A percentile compares a stretch with the other conserved stretches of the same genome.
These are phyloP conservation scores for Alternaria arbusti DNA, from an alignment of 2,329 filamentous ascomycete genomes.

Conservation along the genomic window DNA sequence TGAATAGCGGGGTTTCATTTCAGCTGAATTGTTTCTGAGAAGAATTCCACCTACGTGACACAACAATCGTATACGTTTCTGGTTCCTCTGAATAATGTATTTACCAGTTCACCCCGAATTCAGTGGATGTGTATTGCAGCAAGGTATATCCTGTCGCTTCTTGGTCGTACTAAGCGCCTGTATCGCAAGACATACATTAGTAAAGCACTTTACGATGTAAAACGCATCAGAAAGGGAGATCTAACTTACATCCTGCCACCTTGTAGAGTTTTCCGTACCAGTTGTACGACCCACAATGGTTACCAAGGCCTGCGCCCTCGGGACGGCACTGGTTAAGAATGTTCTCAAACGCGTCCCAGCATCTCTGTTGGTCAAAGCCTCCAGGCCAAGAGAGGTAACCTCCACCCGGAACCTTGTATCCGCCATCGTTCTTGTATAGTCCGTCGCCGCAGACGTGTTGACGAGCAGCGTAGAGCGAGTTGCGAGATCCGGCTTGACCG, in stretches of 20 bases:
- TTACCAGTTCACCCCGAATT: fast-evolving
- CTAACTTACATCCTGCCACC: background rate
- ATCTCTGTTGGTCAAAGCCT: background rate
- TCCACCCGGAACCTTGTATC: background rate
- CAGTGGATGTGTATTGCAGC: background rate
- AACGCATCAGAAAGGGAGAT: too few species aligned
- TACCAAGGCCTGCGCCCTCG: background rate
- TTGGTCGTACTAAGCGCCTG: too few species aligned
- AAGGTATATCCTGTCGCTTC: too few species aligned
- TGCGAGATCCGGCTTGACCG: background rate
- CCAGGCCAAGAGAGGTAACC: background rate
- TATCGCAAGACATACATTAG: too few species aligned
- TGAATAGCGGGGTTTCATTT: too few species aligned
- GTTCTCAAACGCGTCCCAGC: background rate
- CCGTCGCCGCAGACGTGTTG: background rate
- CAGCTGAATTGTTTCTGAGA: too few species aligned
- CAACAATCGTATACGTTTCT: background rate
- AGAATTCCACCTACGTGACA: too few species aligned
- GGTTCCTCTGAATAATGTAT: fast-evolving
- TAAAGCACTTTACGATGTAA: too few species aligned
- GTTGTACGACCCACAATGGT: background rate
- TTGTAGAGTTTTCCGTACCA: background rate
- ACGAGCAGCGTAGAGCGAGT: background rate
- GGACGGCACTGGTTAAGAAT: background rate
- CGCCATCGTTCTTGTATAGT: background rate